These are phyloP conservation scores for Penicillium flavigenum DNA, from an alignment of 495 filamentous ascomycete species.

Conservation along the genomic window DNA sequence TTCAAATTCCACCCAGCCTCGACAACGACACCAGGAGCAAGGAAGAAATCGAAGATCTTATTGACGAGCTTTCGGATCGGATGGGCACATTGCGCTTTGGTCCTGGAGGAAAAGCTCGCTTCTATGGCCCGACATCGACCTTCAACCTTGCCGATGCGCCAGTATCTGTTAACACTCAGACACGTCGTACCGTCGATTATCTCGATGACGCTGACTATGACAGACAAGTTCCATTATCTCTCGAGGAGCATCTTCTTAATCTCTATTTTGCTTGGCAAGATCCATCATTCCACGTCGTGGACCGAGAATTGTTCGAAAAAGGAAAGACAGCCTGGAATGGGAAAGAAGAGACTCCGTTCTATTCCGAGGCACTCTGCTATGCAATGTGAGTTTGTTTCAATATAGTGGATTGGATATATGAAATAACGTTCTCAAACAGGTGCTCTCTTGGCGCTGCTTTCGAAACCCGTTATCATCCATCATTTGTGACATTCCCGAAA, in stretches of 20 bases:
- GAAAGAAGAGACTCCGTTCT: conserved; percentile 29
- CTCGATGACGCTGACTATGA: conserved; percentile 13
- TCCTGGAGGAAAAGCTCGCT: conserved; percentile 15
- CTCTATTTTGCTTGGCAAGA: conserved; percentile 43
- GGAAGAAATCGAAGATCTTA: conserved; percentile 14
- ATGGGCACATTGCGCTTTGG: conserved; percentile 29
- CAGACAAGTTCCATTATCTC: conserved; percentile 13
- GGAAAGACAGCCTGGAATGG: conserved; percentile 14
- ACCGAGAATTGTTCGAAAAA: conserved; percentile 26
- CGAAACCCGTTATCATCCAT: conserved; percentile 28
- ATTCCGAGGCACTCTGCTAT: conserved; percentile 35
- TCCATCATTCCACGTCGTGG: conserved; percentile 33
- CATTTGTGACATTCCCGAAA: conserved; percentile 29
- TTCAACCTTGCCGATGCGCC: conserved; percentile 27
- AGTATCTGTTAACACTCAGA: conserved; percentile 4
- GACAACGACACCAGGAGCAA: not conserved
- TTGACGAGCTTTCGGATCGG: conserved; percentile 27
- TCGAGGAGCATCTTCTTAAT: conserved; percentile 36
- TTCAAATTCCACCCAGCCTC: not conserved
- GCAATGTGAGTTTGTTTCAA: conserved; percentile 30
- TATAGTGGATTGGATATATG: no score
- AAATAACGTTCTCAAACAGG: conserved; percentile 14
- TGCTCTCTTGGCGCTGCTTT: conserved; percentile 34
- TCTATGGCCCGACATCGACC: conserved; percentile 19
- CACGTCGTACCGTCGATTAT: conserved; percentile 14